Evolutionary conservation across 768 basidiomycete species (phyloP).

Genomic region (Rhizopogon salebrosus): DNA sequence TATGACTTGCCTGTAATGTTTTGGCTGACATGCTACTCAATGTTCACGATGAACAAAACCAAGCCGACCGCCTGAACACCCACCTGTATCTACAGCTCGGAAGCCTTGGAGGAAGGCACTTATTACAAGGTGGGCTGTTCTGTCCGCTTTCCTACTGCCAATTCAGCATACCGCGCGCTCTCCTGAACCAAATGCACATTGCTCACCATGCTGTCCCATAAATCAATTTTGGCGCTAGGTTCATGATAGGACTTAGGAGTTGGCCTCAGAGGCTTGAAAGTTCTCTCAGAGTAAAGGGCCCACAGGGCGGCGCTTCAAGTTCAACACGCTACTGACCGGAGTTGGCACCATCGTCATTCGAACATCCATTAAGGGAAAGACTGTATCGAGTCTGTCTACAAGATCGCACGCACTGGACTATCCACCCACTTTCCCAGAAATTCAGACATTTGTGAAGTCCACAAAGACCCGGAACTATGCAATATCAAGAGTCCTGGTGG

Average conservation of each 20-base stretch:
- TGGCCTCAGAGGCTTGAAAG: too few species aligned
- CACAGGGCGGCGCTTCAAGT: constrained; percentile 1
- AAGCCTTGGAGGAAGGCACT: constrained; percentile 74
- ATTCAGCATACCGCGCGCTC: not conserved
- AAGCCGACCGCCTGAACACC: constrained; percentile 13
- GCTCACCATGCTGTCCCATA: constrained; percentile 61
- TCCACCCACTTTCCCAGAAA: too few species aligned
- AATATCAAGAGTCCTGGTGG: too few species aligned
- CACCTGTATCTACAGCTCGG: constrained; percentile 79
- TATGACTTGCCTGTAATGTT: constrained; percentile 57
- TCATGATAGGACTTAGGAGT: constrained; percentile 14
- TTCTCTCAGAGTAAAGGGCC: not conserved
- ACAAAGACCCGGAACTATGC: too few species aligned
- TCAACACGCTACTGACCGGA: not conserved
- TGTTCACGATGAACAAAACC: constrained; percentile 9
- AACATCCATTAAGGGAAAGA: too few species aligned
- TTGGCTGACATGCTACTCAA: constrained; percentile 57
- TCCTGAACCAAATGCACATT: too few species aligned
- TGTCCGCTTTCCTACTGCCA: constrained; percentile 65
- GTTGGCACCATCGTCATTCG: too few species aligned
- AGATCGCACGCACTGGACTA: too few species aligned
- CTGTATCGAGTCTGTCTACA: too few species aligned
- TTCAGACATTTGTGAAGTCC: too few species aligned
- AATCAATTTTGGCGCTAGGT: constrained; percentile 40
- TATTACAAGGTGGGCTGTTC: constrained; percentile 62